Conservation (phyloP, 2,329 filamentous ascomycete species). For the Zopfia rhizophila region DNA sequence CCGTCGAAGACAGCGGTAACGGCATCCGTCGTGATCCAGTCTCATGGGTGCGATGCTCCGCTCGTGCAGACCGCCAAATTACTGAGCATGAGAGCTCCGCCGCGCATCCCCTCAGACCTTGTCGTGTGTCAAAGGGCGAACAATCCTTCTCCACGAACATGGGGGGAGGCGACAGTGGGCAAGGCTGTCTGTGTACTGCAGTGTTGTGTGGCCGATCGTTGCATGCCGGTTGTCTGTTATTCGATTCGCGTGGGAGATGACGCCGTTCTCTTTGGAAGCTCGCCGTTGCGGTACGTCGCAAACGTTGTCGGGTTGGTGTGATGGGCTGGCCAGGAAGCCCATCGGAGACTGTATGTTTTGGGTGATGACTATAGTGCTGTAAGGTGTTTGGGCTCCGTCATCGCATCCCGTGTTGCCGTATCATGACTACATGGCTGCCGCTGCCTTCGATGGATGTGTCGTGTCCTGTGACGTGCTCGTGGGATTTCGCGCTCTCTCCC, state of each 20-base stretch:
- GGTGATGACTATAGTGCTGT: constrained; percentile 17
- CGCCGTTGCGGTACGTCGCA: constrained; percentile 21
- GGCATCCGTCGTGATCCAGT: constrained; percentile 18
- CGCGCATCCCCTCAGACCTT: constrained; percentile 40
- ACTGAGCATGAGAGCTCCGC: constrained; percentile 25
- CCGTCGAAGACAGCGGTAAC: constrained; percentile 13
- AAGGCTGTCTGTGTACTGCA: constrained; percentile 24
- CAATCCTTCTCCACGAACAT: constrained; percentile 15
- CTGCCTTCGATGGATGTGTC: constrained; percentile 20
- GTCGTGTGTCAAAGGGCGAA: constrained; percentile 19
- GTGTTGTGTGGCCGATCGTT: constrained; percentile 25
- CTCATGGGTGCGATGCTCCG: constrained; percentile 22
- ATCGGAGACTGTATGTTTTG: constrained; percentile 6
- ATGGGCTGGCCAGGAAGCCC: constrained; percentile 8
- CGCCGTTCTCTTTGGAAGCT: constrained; percentile 11
- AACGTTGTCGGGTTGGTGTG: constrained; percentile 18
- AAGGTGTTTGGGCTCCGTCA: constrained; percentile 20
- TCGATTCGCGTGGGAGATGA: constrained; percentile 11
- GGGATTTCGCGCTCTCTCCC: constrained; percentile 19
- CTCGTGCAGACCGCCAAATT: constrained; percentile 16
- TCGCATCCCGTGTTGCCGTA: constrained; percentile 24
- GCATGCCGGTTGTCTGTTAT: constrained; percentile 21
- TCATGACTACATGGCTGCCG: constrained; percentile 24
- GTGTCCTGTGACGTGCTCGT: constrained; percentile 26
- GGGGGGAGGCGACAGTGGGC: constrained; percentile 19